A percentile compares a stretch with the other conserved stretches of the same genome.
These are phyloP conservation scores for Mycena galericulata DNA, from an alignment of 768 basidiomycete species.

Conservation along the genomic window DNA sequence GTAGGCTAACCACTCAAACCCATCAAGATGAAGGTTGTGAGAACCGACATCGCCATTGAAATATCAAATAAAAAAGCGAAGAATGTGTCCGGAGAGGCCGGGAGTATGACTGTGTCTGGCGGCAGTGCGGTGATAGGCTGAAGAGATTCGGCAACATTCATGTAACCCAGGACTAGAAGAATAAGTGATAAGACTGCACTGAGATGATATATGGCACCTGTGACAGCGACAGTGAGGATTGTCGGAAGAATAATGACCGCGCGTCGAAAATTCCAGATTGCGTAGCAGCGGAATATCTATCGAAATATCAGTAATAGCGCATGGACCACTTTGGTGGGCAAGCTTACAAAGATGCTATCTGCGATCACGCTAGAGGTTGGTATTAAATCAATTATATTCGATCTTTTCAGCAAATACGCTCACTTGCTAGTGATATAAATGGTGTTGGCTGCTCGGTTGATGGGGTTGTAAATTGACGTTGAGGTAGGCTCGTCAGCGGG, in stretches of 20 bases:
- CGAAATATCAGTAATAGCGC: background rate
- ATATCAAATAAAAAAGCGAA: background rate
- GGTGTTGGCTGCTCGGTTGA: background rate
- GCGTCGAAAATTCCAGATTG: slow-evolving; percentile 9
- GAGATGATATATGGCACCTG: background rate
- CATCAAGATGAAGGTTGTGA: slow-evolving; percentile 10
- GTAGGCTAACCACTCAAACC: slow-evolving; percentile 14
- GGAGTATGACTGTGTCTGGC: no score
- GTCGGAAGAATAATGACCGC: slow-evolving; percentile 7
- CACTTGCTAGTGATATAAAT: slow-evolving; percentile 22
- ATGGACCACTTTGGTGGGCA: background rate
- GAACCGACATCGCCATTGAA: slow-evolving; percentile 8
- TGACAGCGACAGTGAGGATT: background rate
- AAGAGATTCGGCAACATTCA: background rate
- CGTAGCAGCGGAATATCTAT: slow-evolving; percentile 23
- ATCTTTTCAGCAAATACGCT: background rate
- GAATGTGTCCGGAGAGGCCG: background rate
- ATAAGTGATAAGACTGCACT: background rate
- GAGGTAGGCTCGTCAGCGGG: background rate
- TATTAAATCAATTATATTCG: background rate
- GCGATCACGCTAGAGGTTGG: slow-evolving; percentile 21
- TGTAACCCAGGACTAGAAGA: slow-evolving; percentile 5
- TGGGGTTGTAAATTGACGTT: no score
- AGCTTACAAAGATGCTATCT: slow-evolving; percentile 19
- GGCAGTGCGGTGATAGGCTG: no score